A percentile compares a stretch with the other conserved stretches of the same genome.
Evolutionary conservation across 2,329 filamentous ascomycete genomes (phyloP).

Genomic region (Pseudovirgaria hyperparasitica): DNA sequence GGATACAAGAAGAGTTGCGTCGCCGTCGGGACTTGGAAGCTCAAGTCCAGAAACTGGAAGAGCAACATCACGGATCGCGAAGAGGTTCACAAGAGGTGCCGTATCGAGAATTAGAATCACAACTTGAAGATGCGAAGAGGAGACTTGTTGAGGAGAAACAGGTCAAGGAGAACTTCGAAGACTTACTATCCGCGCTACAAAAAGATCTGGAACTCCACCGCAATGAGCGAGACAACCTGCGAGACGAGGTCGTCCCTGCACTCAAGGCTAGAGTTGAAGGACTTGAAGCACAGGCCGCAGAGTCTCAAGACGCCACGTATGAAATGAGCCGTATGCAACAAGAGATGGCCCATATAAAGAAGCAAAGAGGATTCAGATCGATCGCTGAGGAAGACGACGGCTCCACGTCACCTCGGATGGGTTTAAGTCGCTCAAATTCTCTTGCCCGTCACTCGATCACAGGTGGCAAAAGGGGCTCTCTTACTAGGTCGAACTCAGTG

Average conservation of each 20-base stretch:
- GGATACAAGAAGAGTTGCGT: slow-evolving; percentile 74
- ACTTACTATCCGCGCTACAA: slow-evolving; percentile 72
- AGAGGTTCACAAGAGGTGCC: too few relatives aligned
- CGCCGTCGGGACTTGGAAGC: slow-evolving; percentile 65
- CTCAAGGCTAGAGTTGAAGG: slow-evolving; percentile 65
- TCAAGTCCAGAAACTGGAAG: slow-evolving; percentile 72
- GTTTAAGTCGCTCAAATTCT: slow-evolving; percentile 54
- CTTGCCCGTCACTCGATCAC: slow-evolving; percentile 43
- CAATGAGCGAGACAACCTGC: slow-evolving; percentile 83
- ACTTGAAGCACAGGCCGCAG: slow-evolving; percentile 59
- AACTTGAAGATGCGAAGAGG: slow-evolving; percentile 70
- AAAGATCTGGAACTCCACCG: slow-evolving; percentile 69
- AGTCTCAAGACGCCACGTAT: slow-evolving; percentile 61
- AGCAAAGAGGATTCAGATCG: slow-evolving; percentile 41
- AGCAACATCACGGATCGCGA: slow-evolving; percentile 58
- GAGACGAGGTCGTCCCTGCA: slow-evolving; percentile 76
- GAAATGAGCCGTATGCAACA: slow-evolving; percentile 79
- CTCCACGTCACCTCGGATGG: slow-evolving; percentile 23
- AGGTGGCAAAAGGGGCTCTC: slow-evolving; percentile 27
- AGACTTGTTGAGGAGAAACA: slow-evolving; percentile 74
- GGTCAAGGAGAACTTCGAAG: slow-evolving; percentile 87
- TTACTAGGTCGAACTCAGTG: slow-evolving; percentile 39
- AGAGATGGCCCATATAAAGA: slow-evolving; percentile 48
- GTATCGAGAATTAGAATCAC: slow-evolving; percentile 68
- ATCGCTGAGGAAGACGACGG: slow-evolving; percentile 46